These are phyloP conservation scores for Cryomyces antarcticus DNA, from an alignment of 495 filamentous ascomycete genomes.

Conservation along the genomic window DNA sequence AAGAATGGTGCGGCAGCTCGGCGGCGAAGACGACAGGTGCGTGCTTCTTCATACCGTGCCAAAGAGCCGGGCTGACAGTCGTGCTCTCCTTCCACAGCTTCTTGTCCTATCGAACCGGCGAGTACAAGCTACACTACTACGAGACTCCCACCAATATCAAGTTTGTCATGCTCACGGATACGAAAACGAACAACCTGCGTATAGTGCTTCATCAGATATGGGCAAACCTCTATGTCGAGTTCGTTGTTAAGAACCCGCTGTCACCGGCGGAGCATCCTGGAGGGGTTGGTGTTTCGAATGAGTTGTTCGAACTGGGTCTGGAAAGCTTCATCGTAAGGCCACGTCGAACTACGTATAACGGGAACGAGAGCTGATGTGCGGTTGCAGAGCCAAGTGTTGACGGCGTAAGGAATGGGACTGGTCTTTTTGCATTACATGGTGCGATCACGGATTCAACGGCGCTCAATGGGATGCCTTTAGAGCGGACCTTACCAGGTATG, in stretches of 20 bases:
- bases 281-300: constrained; percentile 76
- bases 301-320: constrained; percentile 79
- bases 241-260: constrained; percentile 87
- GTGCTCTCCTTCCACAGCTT: constrained; percentile 35
- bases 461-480: too few species aligned
- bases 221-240: constrained; percentile 93
- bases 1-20: constrained; percentile 92
- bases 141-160: constrained; percentile 90
- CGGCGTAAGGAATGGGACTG: background rate
- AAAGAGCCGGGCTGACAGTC: constrained; percentile 1
- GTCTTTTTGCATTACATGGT: too few species aligned
- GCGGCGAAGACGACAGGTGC: constrained; percentile 67
- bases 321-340: constrained; percentile 58
- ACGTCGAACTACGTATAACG: background rate
- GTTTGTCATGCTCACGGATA: constrained; percentile 91
- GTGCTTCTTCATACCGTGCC: background rate
- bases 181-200: constrained; percentile 70
- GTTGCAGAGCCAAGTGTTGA: background rate
- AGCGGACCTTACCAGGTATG: too few species aligned
- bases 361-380: background rate
- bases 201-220: constrained; percentile 95
- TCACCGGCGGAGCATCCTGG: constrained; percentile 77
- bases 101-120: constrained; percentile 68
- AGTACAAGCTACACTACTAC: constrained; percentile 98
- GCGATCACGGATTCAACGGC: too few species aligned